Base-by-base conservation (phyloP, 192 early-diverging fungal genomes). In the Coemansia furcata region DNA sequence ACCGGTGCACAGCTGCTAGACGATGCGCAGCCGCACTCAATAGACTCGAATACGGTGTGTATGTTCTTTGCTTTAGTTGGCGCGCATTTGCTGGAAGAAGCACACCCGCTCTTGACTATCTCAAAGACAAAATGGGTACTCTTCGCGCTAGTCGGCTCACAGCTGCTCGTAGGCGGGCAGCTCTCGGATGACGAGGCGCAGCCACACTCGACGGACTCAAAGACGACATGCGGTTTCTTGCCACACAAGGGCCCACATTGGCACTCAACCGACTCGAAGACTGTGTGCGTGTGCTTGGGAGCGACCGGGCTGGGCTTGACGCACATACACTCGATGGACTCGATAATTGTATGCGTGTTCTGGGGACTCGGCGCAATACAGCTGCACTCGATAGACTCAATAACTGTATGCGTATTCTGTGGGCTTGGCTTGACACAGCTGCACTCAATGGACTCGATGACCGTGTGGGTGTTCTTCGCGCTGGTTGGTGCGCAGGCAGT, bases 261-360 rank as follows among this genome's bases (percentile, higher is more conserved):
- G 8, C 43, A 42, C 52, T 78, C 71, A 15, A 78, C 60, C 1
- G 68, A 62, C 62, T 73, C 43, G 65, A 49, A 67, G 3, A 65
- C 77, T 0, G 71, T 73, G 36, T 78, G 77, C 6, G 71, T 78
- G 65, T 67, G 67, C 15, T 57, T 60, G 36, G 40, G 65, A 37
- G 32, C 33, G 60, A 10, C 17, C 33, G 26, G 40, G 7, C 9
- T 66, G 36, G 39, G 33, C 30, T 8, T 67, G 65, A 37, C 21
- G 58, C 57, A 59, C 10, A 35, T 37, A 17, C 54, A 68, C 46
- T 69, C 67, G 23, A 62, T 60, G 4, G 59, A 62, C 37, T 69
- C 67, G 38, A 58, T 38, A 21, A 66, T 52, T 7, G 65, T 66
- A 39, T 43, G 65, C 3, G 65, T 55, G 39, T 29, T 54, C 15